Conservation (phyloP, 805 yeast genomes). For the Babjeviella inositovora region DNA sequence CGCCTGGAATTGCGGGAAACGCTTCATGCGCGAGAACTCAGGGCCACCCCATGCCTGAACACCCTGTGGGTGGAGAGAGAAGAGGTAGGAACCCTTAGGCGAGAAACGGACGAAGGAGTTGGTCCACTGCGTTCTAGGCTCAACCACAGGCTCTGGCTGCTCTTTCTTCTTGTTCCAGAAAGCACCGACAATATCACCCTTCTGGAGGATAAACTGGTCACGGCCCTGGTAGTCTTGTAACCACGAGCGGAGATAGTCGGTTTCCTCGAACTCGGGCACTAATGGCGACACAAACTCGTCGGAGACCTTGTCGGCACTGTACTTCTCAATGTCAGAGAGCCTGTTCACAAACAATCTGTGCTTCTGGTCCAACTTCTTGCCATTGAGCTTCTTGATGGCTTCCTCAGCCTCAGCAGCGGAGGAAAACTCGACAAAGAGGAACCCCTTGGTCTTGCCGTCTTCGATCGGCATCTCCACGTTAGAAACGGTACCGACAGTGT, state of each 20-base stretch:
- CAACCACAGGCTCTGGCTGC: constrained; percentile 61
- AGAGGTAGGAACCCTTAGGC: constrained; percentile 80
- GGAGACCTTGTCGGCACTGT: constrained; percentile 42
- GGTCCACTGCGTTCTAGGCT: constrained; percentile 76
- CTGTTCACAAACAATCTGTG: constrained; percentile 80
- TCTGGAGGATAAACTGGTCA: constrained; percentile 78
- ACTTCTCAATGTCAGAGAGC: constrained; percentile 70
- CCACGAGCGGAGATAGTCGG: constrained; percentile 83
- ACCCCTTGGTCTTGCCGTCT: constrained; percentile 74
- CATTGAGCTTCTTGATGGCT: constrained; percentile 69
- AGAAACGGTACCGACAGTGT: constrained; percentile 62
- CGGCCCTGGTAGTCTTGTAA: constrained; percentile 76
- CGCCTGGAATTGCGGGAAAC: constrained; percentile 81
- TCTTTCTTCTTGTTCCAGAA: constrained; percentile 70
- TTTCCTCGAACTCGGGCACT: constrained; percentile 53
- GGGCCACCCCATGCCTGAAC: constrained; percentile 94
- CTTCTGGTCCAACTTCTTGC: constrained; percentile 85
- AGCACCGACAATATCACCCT: constrained; percentile 66
- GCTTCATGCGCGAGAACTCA: constrained; percentile 52
- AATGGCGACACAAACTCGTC: constrained; percentile 57
- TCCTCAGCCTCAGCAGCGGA: constrained; percentile 50
- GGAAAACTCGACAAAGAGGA: constrained; percentile 69
- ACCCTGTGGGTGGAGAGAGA: constrained; percentile 88
- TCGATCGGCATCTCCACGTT: constrained; percentile 75
- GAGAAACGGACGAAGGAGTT: constrained; percentile 80